These are phyloP conservation scores for Rhynchosporium agropyri DNA, from an alignment of 2,329 filamentous ascomycete species.

Conservation along the genomic window DNA sequence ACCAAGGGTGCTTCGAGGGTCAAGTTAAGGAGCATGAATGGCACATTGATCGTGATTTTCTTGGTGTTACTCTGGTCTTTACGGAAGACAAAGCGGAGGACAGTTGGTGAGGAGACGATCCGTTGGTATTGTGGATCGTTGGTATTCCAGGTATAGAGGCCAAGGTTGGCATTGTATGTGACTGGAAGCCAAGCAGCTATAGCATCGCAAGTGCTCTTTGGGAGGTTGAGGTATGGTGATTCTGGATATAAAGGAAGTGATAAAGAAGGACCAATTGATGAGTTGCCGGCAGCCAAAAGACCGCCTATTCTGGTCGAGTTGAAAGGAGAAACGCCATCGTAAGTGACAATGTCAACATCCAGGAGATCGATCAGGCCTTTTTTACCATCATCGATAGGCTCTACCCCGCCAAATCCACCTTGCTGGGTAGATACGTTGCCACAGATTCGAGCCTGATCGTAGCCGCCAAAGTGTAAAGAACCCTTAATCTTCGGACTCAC, in stretches of 20 bases:
- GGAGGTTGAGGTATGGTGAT: slow-evolving; percentile 43
- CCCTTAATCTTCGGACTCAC: slow-evolving; percentile 13
- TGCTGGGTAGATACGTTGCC: slow-evolving; percentile 26
- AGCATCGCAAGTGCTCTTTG: slow-evolving; percentile 39
- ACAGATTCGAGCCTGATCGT: slow-evolving; percentile 26
- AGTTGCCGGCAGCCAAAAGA: slow-evolving; percentile 26
- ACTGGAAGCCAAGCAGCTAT: slow-evolving; percentile 41
- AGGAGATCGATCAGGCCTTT: slow-evolving; percentile 25
- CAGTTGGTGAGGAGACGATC: slow-evolving; percentile 43
- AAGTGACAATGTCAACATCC: slow-evolving; percentile 27
- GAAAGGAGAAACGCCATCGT: slow-evolving; percentile 26
- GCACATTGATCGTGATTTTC: slow-evolving; percentile 40
- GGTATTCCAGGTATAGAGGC: slow-evolving; percentile 43
- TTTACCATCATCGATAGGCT: no score
- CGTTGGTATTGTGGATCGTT: slow-evolving; percentile 33
- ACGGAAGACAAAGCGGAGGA: slow-evolving; percentile 43
- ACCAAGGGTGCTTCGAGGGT: slow-evolving; percentile 28
- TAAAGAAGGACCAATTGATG: slow-evolving; percentile 18
- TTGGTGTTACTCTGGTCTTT: slow-evolving; percentile 19
- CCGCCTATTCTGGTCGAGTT: slow-evolving; percentile 2
- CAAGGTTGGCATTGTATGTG: slow-evolving; percentile 35
- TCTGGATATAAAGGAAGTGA: slow-evolving; percentile 22
- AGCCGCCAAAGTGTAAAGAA: slow-evolving; percentile 32
- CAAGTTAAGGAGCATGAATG: slow-evolving; percentile 31
- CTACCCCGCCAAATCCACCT: background rate